A percentile compares a stretch with the other conserved stretches of the same genome.
Evolutionary conservation across 2,329 filamentous ascomycete genomes (phyloP).

Genomic region (Penicillium sp.): DNA sequence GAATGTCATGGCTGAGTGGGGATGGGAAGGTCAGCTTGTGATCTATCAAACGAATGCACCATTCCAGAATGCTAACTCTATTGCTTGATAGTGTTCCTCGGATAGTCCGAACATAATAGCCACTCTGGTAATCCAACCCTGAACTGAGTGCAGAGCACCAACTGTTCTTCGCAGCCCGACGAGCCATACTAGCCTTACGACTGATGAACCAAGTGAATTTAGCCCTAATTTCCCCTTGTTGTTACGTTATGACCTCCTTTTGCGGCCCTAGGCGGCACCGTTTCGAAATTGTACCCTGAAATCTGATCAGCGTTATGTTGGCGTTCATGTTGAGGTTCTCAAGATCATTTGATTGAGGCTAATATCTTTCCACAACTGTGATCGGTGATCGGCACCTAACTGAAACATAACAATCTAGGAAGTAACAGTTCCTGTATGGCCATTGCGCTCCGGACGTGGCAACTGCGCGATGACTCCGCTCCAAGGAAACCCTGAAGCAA

Average conservation of each 20-base stretch:
- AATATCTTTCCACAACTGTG: background rate
- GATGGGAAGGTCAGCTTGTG: conserved; percentile 61
- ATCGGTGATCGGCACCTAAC: conserved; percentile 6
- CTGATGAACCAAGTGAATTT: conserved; percentile 4
- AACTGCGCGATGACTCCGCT: background rate
- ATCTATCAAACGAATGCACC: background rate
- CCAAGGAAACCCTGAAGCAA: background rate
- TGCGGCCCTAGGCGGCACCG: background rate
- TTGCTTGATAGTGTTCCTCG: conserved; percentile 16
- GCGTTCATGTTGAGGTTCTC: too few relatives aligned
- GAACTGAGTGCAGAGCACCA: background rate
- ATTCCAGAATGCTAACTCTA: background rate
- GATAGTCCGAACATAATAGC: background rate
- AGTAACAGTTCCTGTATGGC: background rate
- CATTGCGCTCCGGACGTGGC: background rate
- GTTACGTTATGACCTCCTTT: background rate
- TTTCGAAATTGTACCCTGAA: background rate
- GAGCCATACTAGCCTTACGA: conserved; percentile 8
- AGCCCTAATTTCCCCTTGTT: background rate
- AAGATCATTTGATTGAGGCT: background rate
- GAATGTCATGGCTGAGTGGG: conserved; percentile 67
- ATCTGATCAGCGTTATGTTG: too few relatives aligned
- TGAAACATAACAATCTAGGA: conserved; percentile 3
- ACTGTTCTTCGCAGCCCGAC: background rate
- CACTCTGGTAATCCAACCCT: background rate